phyloP scores from a whole-genome alignment of 352 stramenopile species.

The Phytophthora boehmeriae region DNA sequence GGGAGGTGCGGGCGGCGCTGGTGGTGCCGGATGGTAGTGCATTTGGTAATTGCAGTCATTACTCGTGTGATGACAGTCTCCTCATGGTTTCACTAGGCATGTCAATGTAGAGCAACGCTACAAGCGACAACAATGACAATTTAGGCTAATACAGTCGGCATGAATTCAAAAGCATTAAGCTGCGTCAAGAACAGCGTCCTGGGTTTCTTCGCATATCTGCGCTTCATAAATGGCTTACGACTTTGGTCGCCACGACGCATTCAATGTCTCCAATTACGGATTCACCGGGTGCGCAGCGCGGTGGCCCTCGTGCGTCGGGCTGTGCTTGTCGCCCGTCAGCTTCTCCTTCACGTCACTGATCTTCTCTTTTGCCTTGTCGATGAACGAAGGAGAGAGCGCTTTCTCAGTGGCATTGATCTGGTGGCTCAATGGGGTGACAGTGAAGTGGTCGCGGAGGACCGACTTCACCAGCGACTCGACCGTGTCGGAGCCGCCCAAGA shows the following conservation, averaged over 20 bases:
- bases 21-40: neutral
- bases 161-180: no score
- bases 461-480: conserved; percentile 2
- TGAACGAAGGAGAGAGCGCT: neutral
- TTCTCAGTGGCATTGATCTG: neutral
- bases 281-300: neutral
- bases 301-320: neutral
- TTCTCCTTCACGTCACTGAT: conserved; percentile 1
- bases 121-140: no score
- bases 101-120: no score
- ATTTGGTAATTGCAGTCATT: neutral
- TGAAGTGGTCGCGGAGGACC: neutral
- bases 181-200: no score
- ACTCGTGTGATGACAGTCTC: no score
- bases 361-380: neutral
- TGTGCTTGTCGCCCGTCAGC: conserved; percentile 1
- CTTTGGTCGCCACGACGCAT: no score
- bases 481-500: neutral
- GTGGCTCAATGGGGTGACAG: neutral
- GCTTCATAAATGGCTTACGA: no score
- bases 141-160: no score
- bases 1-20: neutral
- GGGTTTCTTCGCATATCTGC: no score
- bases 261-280: neutral
- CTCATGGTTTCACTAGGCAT: no score